Percentiles rank a stretch among this genome's conserved stretches.
These are phyloP conservation scores for Crithidia sp. DNA, from an alignment of 208 protist genomes.

Conservation along the genomic window DNA sequence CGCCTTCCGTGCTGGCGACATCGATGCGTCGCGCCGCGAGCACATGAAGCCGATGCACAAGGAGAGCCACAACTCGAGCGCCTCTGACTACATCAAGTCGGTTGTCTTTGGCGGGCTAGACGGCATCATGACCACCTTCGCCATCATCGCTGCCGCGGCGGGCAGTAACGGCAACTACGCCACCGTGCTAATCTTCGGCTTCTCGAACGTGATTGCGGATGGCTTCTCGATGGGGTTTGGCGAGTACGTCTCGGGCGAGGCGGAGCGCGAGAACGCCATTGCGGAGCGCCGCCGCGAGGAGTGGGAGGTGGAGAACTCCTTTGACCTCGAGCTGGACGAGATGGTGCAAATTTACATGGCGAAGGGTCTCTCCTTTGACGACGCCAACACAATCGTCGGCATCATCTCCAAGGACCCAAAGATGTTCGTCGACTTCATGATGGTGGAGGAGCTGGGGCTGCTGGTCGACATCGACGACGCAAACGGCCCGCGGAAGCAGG, in stretches of 20 bases:
- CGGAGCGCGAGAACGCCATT: conserved; percentile 91
- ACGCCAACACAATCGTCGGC: conserved; percentile 90
- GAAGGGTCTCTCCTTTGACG: conserved; percentile 91
- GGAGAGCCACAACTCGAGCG: conserved; percentile 84
- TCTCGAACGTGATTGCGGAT: conserved; percentile 96
- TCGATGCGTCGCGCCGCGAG: conserved; percentile 80
- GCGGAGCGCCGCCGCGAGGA: conserved; percentile 90
- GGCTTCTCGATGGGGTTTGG: conserved; percentile 96
- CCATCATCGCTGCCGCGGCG: conserved; percentile 90
- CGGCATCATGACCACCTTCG: conserved; percentile 96
- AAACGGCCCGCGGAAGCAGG: conserved; percentile 83
- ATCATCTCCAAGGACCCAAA: conserved; percentile 95
- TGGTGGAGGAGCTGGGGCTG: conserved; percentile 94
- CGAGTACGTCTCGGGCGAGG: conserved; percentile 92
- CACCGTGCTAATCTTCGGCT: conserved; percentile 91
- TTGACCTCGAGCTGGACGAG: conserved; percentile 93
- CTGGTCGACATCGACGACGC: conserved; percentile 81
- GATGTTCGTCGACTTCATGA: conserved; percentile 96
- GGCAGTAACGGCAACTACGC: conserved; percentile 85
- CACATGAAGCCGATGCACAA: conserved; percentile 79
- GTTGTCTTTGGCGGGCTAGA: conserved; percentile 96
- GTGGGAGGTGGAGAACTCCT: conserved; percentile 94
- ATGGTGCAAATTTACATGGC: conserved; percentile 96
- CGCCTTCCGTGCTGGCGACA: conserved; percentile 68
- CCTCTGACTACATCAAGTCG: conserved; percentile 94